Evolutionary conservation across 2,329 filamentous ascomycete species (phyloP).

Genomic region (Phaeosphaeriaceae sp.): DNA sequence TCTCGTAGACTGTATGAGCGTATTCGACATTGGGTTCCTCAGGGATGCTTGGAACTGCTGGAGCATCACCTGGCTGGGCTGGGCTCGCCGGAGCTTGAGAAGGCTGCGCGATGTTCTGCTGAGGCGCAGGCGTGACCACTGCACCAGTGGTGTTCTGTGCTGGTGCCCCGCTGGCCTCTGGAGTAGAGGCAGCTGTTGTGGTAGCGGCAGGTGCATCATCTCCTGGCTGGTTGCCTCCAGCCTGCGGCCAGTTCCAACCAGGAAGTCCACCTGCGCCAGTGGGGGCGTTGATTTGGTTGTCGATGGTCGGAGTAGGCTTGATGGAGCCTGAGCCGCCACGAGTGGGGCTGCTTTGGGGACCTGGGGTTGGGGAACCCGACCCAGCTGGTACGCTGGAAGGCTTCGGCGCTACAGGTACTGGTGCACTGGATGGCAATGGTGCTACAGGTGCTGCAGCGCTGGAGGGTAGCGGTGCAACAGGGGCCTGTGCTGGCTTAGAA

Average conservation of each 20-base stretch:
- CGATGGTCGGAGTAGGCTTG: slow-evolving; percentile 7
- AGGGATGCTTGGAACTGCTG: slow-evolving; percentile 7
- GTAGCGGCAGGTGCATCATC: slow-evolving; percentile 6
- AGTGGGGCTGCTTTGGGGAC: slow-evolving; percentile 5
- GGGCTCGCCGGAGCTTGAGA: slow-evolving; percentile 7
- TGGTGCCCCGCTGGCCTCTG: slow-evolving; percentile 6
- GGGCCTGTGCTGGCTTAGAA: slow-evolving; percentile 2
- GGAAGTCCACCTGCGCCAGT: slow-evolving; percentile 19
- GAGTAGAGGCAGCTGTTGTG: slow-evolving; percentile 5
- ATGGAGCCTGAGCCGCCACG: not conserved
- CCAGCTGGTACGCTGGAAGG: slow-evolving; percentile 4
- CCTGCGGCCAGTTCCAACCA: slow-evolving; percentile 31
- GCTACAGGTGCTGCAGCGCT: slow-evolving; percentile 5
- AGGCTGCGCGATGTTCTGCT: slow-evolving; percentile 11
- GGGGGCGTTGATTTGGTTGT: slow-evolving; percentile 13
- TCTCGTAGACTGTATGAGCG: slow-evolving; percentile 23
- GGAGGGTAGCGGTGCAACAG: not conserved
- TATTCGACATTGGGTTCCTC: slow-evolving; percentile 8
- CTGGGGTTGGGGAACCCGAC: slow-evolving; percentile 2
- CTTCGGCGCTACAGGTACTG: not conserved
- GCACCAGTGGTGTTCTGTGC: slow-evolving; percentile 5
- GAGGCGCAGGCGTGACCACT: slow-evolving; percentile 7
- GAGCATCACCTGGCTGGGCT: not conserved
- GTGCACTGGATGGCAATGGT: slow-evolving; percentile 2
- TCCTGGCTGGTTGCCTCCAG: slow-evolving; percentile 6